A percentile compares a stretch with the other conserved stretches of the same genome.
These are phyloP conservation scores for Chlorella ohadii DNA, from an alignment of 139 green algal species.

Conservation along the genomic window DNA sequence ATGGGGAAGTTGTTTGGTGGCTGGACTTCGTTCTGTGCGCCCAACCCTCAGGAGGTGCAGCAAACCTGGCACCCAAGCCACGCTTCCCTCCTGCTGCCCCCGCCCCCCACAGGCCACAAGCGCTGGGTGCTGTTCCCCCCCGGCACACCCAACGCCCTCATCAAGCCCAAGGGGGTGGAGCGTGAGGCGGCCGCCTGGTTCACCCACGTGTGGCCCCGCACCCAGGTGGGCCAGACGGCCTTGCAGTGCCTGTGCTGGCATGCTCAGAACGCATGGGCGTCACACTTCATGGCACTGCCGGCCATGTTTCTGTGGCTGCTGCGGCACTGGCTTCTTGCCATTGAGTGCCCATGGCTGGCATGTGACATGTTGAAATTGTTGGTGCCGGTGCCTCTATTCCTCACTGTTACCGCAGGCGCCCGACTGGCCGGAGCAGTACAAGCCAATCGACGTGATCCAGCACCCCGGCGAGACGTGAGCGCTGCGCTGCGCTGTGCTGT, in stretches of 20 bases:
- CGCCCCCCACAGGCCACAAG: slow-evolving; percentile 64
- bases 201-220: slow-evolving; percentile 68
- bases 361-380: too few relatives aligned
- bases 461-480: slow-evolving; percentile 23
- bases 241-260: too few relatives aligned
- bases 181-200: slow-evolving; percentile 86
- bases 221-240: slow-evolving; percentile 42
- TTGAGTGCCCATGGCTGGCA: too few relatives aligned
- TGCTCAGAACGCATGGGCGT: too few relatives aligned
- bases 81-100: neutral
- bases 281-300: too few relatives aligned
- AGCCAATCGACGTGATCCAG: slow-evolving; percentile 73
- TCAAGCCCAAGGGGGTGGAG: slow-evolving; percentile 75
- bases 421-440: slow-evolving; percentile 60
- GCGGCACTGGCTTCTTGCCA: too few relatives aligned
- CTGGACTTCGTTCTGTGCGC: too few relatives aligned
- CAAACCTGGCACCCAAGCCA: too few relatives aligned
- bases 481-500: neutral
- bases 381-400: too few relatives aligned
- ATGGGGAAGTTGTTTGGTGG: too few relatives aligned
- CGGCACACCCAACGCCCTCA: slow-evolving; percentile 51
- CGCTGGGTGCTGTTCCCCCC: slow-evolving; percentile 85
- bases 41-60: too few relatives aligned
- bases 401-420: neutral
- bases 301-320: too few relatives aligned